These are phyloP conservation scores for Herpetospermum pedunculosum DNA, from an alignment of 306 rosid species.

Conservation along the genomic window DNA sequence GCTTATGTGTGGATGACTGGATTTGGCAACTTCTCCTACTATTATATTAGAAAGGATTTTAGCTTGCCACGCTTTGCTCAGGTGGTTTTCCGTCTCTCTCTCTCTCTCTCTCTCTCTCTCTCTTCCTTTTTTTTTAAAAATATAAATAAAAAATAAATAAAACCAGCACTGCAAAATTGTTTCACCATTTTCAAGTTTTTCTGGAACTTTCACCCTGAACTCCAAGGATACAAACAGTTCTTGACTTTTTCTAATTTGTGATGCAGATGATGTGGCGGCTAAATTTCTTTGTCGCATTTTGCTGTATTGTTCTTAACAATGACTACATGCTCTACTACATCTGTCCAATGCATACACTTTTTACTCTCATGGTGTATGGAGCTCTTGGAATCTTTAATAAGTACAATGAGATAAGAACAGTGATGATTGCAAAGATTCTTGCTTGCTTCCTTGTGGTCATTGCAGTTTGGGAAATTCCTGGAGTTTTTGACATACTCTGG, in stretches of 20 bases:
- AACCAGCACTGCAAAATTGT: background rate
- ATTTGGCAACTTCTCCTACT: conserved; percentile 96
- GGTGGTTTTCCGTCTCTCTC: conserved; percentile 28
- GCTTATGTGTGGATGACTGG: conserved; percentile 99
- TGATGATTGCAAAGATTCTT: conserved; percentile 66
- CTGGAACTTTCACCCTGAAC: background rate
- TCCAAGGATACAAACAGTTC: background rate
- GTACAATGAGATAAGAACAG: conserved; percentile 75
- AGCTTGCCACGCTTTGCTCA: conserved; percentile 88
- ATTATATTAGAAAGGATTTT: conserved; percentile 89
- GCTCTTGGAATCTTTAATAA: conserved; percentile 82
- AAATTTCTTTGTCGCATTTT: conserved; percentile 77
- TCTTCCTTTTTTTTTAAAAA: background rate
- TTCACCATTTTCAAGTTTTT: background rate
- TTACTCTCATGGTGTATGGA: conserved; percentile 97
- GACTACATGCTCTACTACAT: conserved; percentile 95
- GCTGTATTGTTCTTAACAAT: conserved; percentile 85
- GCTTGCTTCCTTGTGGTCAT: conserved; percentile 88
- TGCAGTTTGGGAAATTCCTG: conserved; percentile 93
- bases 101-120: background rate
- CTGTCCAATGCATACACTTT: conserved; percentile 98
- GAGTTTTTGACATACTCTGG: conserved; percentile 73
- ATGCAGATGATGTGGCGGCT: conserved; percentile 99
- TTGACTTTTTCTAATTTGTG: conserved; percentile 1
- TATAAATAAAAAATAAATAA: too few species aligned